A percentile compares a stretch with the other conserved stretches of the same genome.
phyloP scores from a whole-genome alignment of 371 early-diverging fungal species.

The Massospora cicadina region DNA sequence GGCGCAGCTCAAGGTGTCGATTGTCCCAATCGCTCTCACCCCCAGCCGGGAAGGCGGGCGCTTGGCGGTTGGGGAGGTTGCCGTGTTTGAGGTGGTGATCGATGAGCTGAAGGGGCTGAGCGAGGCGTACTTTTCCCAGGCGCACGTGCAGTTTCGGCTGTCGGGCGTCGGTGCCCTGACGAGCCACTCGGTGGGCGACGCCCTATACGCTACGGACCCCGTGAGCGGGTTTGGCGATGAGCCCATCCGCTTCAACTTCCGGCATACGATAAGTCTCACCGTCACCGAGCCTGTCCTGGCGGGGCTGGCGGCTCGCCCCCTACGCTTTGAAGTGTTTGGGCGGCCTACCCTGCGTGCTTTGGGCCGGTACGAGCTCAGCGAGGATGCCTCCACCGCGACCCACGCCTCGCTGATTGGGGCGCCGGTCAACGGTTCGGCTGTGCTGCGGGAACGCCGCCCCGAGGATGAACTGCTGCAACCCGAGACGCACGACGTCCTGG shows the following conservation, averaged over 20 bases:
- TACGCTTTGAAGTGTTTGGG: slow-evolving; percentile 48
- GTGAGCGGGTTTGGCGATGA: slow-evolving; percentile 30
- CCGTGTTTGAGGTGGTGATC: slow-evolving; percentile 53
- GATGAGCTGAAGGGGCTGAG: slow-evolving; percentile 42
- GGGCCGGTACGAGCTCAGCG: slow-evolving; percentile 38
- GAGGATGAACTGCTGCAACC: slow-evolving; percentile 44
- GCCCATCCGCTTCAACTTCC: slow-evolving; percentile 34
- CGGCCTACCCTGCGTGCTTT: slow-evolving; percentile 28
- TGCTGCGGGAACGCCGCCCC: slow-evolving; percentile 26
- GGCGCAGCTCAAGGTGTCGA: slow-evolving; percentile 25
- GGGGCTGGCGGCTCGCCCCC: slow-evolving; percentile 19
- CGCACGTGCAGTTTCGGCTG: slow-evolving; percentile 61
- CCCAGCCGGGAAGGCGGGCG: background rate
- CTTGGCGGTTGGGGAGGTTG: slow-evolving; percentile 25
- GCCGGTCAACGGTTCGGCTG: slow-evolving; percentile 12
- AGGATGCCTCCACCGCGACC: slow-evolving; percentile 18
- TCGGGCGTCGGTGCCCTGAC: slow-evolving; percentile 33
- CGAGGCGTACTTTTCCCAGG: slow-evolving; percentile 47
- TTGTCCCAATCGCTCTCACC: slow-evolving; percentile 25
- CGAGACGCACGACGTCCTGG: slow-evolving; percentile 47
- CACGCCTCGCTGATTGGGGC: slow-evolving; percentile 4
- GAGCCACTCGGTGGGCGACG: slow-evolving; percentile 20
- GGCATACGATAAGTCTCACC: slow-evolving; percentile 34
- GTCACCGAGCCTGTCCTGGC: slow-evolving; percentile 26
- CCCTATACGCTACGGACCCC: slow-evolving; percentile 47